A percentile compares a stretch with the other conserved stretches of the same genome.
Conservation (phyloP, 768 basidiomycete species). For the Tricholoma flavovirens region DNA sequence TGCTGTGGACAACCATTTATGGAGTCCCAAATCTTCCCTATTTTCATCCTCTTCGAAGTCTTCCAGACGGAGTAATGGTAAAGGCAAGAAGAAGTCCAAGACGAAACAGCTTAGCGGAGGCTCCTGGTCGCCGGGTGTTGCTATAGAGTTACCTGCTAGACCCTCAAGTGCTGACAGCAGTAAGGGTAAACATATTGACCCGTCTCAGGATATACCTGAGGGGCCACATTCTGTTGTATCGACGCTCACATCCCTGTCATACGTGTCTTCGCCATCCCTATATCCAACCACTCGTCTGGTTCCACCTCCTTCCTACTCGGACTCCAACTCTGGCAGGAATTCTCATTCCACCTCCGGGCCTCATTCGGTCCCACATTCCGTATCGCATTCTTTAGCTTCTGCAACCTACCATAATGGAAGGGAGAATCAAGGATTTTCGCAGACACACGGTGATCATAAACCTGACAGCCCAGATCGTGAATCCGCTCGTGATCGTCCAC, state of each 20-base stretch:
- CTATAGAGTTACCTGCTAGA: constrained; percentile 28
- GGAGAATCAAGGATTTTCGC: constrained; percentile 16
- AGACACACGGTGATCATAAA: constrained; percentile 14
- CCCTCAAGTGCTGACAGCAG: constrained; percentile 21
- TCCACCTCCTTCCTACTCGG: constrained; percentile 26
- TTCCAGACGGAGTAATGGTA: constrained; percentile 23
- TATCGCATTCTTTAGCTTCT: constrained; percentile 17
- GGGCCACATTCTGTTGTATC: constrained; percentile 6
- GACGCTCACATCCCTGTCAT: constrained; percentile 19
- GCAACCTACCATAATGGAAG: constrained; percentile 11
- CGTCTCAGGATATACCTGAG: constrained; percentile 5
- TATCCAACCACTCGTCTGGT: constrained; percentile 12
- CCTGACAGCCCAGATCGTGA: constrained; percentile 1
- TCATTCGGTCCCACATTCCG: constrained; percentile 24
- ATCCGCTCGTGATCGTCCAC: background rate
- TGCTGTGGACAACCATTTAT: constrained; percentile 9
- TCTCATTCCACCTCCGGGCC: constrained; percentile 13
- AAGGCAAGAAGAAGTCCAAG: constrained; percentile 32
- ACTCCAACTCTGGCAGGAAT: constrained; percentile 19
- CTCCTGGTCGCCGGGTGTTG: constrained; percentile 31
- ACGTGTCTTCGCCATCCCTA: constrained; percentile 19
- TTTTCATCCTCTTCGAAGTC: constrained; percentile 17
- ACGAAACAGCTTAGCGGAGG: constrained; percentile 20
- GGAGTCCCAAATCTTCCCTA: constrained; percentile 23
- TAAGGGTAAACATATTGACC: constrained; percentile 16